Conservation (phyloP, 2,329 filamentous ascomycete species). For the Fulvia fulva region DNA sequence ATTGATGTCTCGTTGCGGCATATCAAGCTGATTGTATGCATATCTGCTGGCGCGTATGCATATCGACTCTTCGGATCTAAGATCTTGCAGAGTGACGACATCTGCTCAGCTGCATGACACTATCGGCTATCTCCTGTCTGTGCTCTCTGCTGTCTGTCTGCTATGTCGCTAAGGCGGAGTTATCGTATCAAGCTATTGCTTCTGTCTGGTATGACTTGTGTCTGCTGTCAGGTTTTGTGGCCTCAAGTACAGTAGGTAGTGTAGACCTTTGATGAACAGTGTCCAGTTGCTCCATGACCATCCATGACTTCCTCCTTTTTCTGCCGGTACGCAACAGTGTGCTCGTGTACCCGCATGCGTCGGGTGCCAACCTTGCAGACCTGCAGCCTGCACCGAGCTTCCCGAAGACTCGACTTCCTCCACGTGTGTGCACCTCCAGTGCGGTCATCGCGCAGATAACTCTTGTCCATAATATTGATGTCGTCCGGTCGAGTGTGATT, state of each 20-base stretch:
- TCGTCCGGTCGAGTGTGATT: background rate
- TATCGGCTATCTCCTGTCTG: conserved; percentile 28
- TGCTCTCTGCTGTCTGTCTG: conserved; percentile 16
- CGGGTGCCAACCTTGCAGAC: background rate
- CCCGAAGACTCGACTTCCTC: background rate
- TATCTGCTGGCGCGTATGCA: conserved; percentile 15
- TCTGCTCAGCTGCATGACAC: conserved; percentile 23
- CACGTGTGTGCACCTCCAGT: background rate
- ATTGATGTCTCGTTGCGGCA: conserved; percentile 10
- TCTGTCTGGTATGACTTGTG: conserved; percentile 19
- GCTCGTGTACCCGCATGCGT: conserved; percentile 6
- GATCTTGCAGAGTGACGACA: conserved; percentile 9
- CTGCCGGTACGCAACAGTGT: conserved; percentile 21
- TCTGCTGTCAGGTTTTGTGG: conserved; percentile 15
- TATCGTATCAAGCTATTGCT: conserved; percentile 28
- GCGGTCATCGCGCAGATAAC: background rate
- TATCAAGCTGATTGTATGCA: conserved; percentile 27
- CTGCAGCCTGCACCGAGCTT: background rate
- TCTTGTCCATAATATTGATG: background rate
- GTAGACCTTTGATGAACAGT: conserved; percentile 10
- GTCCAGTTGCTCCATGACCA: conserved; percentile 10
- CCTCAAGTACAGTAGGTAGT: conserved; percentile 16
- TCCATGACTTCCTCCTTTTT: conserved; percentile 5
- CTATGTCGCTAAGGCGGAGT: conserved; percentile 22
- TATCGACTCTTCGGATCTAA: conserved; percentile 7